Evolutionary conservation across 441 rosid genomes (phyloP), one percentile per base, ranked within the genome.

Genomic region (Erysimum cheiri): DNA sequence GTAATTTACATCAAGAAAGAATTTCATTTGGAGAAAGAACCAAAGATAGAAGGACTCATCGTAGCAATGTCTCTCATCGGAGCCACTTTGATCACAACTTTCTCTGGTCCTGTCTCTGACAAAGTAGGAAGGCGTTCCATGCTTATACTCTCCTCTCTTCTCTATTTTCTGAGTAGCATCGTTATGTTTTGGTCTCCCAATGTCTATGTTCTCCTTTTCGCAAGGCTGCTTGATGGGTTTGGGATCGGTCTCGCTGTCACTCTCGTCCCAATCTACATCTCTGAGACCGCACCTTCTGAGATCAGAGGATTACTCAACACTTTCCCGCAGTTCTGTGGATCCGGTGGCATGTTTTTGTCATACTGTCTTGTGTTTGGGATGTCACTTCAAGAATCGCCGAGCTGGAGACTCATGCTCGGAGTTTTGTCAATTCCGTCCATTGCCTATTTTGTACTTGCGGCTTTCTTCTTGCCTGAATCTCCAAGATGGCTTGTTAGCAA

Each of bases 401-500:
- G 83, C 76, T 93, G 98, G 98, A 90, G 88, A 82, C 64, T 88
- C 67, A 93, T 93, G 97, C 97, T 93, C 7, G 98, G 97, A 12
- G 84, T 90, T 81, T 84, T 93, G 70, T 89, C 88, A 2, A 64
- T 87, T 31, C 96, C 94, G 1, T 93, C 98, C 29, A 65, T 87
- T 10, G 0, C 80, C 44, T 90, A 80, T 72, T 77, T 86, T 75
- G 71, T 32, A 10, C 77, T 90, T 58, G 78, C 90, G 7, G 47
- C 85, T 11, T 83, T 90, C 83, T 93, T 71, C 86, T 78, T 93
- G 83, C 98, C 97, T 5, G 98, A 93, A 71, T 90, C 98, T 61
- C 98, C 98, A 4, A 78, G 97, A 78, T 93, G 98, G 98, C 97
- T 93, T 54, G 97, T 90, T 47, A 90, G 98, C 68, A 93, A 93